Conservation (phyloP, 768 basidiomycete species). For the Tubosaeta sp. region DNA sequence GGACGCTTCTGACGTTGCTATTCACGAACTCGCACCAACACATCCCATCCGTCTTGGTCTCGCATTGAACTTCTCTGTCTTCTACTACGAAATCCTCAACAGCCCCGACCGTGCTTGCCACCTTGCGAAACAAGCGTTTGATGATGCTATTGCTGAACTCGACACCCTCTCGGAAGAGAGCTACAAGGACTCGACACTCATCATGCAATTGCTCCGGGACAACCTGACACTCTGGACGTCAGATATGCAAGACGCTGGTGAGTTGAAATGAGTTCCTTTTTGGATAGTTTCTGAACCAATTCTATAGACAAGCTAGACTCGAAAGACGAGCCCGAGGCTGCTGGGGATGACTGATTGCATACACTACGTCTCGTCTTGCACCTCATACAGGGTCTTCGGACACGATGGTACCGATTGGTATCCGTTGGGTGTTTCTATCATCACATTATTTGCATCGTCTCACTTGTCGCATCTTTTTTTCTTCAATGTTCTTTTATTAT, state of each 20-base stretch:
- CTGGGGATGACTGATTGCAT: constrained; percentile 58
- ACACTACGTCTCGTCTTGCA: constrained; percentile 12
- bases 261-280: constrained; percentile 32
- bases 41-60: constrained; percentile 99
- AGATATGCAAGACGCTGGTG: constrained; percentile 92
- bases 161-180: constrained; percentile 98
- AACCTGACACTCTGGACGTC: constrained; percentile 98
- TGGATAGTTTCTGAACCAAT: constrained; percentile 8
- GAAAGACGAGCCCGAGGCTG: constrained; percentile 65
- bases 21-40: constrained; percentile 91
- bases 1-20: constrained; percentile 94
- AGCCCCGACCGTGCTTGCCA: constrained; percentile 98
- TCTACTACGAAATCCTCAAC: constrained; percentile 99
- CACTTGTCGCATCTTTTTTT: constrained; percentile 30
- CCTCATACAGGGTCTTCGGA: constrained; percentile 14
- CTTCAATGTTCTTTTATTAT: constrained; percentile 33
- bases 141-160: constrained; percentile 98
- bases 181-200: constrained; percentile 98
- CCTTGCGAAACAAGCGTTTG: constrained; percentile 98
- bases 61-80: constrained; percentile 98
- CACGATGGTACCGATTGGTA: constrained; percentile 10
- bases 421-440: constrained; percentile 15
- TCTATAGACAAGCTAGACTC: constrained; percentile 65
- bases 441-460: constrained; percentile 31
- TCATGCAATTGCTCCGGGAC: constrained; percentile 95